A percentile compares a stretch with the other conserved stretches of the same genome.
These are phyloP conservation scores for Thalassiosira sp. DNA, from an alignment of 352 stramenopile species.

Conservation along the genomic window DNA sequence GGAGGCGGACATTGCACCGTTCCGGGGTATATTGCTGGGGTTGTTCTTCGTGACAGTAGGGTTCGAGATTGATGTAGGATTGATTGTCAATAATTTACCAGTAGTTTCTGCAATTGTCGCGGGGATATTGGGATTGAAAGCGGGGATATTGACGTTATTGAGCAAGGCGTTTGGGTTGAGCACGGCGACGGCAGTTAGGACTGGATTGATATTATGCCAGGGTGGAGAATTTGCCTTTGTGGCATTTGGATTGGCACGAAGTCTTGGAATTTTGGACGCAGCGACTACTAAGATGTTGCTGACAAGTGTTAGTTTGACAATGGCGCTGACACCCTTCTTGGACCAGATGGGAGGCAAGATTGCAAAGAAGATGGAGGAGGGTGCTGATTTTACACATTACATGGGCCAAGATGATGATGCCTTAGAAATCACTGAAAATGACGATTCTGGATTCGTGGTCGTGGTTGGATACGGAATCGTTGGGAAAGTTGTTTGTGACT, in stretches of 20 bases:
- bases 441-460: slow-evolving; percentile 81
- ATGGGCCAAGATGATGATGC: slow-evolving; percentile 83
- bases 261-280: slow-evolving; percentile 76
- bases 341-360: slow-evolving; percentile 67
- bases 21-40: slow-evolving; percentile 86
- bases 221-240: slow-evolving; percentile 89
- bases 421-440: slow-evolving; percentile 83
- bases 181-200: slow-evolving; percentile 79
- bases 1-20: slow-evolving; percentile 88
- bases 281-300: slow-evolving; percentile 85
- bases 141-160: slow-evolving; percentile 80
- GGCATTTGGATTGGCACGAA: slow-evolving; percentile 85
- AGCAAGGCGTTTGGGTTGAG: slow-evolving; percentile 79
- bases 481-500: slow-evolving; percentile 86
- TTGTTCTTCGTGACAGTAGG: slow-evolving; percentile 91
- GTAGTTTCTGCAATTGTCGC: slow-evolving; percentile 78
- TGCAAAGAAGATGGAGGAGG: slow-evolving; percentile 81
- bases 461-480: slow-evolving; percentile 87
- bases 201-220: slow-evolving; percentile 85
- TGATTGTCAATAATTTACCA: slow-evolving; percentile 80
- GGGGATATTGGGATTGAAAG: slow-evolving; percentile 84
- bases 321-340: slow-evolving; percentile 86
- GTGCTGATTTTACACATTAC: slow-evolving; percentile 85
- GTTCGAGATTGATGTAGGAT: slow-evolving; percentile 87
- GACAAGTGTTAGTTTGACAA: slow-evolving; percentile 86